These are phyloP conservation scores for Acanthamoeba lenticulata DNA, from an alignment of 208 protist species.

Conservation along the genomic window DNA sequence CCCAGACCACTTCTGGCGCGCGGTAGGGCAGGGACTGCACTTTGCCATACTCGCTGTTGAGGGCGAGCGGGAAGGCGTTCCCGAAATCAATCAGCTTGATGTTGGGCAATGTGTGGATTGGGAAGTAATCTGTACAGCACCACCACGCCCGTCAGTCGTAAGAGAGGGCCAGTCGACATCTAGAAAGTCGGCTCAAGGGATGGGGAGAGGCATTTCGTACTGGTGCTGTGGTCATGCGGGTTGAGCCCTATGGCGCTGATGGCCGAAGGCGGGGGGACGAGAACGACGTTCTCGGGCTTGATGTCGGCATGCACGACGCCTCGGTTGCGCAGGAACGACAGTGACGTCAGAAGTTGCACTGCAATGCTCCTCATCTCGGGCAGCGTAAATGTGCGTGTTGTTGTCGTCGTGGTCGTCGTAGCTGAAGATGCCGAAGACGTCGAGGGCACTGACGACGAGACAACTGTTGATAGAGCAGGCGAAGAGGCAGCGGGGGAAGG, in stretches of 20 bases:
- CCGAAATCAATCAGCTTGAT: constrained; percentile 51
- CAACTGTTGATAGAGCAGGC: background rate
- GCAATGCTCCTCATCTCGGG: background rate
- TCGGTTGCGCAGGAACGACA: background rate
- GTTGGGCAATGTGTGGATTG: background rate
- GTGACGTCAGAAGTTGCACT: background rate
- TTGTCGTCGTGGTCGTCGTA: background rate
- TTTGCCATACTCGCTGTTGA: background rate
- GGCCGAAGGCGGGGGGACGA: background rate
- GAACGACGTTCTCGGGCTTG: constrained; percentile 14
- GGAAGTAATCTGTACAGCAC: background rate
- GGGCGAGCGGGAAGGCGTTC: background rate
- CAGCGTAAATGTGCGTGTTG: background rate
- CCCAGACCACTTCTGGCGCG: background rate
- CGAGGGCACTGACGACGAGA: background rate
- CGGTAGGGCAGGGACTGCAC: constrained; percentile 16
- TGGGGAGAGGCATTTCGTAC: background rate
- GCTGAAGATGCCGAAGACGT: background rate
- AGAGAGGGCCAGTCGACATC: background rate
- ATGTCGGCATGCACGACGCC: constrained; percentile 8
- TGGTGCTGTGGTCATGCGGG: background rate
- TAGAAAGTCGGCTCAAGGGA: background rate
- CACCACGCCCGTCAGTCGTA: background rate
- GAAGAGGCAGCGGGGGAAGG: background rate
- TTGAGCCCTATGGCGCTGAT: background rate